A percentile compares a stretch with the other conserved stretches of the same genome.
phyloP scores from a whole-genome alignment of 331 rosid species.

The Phaseolus coccineus region DNA sequence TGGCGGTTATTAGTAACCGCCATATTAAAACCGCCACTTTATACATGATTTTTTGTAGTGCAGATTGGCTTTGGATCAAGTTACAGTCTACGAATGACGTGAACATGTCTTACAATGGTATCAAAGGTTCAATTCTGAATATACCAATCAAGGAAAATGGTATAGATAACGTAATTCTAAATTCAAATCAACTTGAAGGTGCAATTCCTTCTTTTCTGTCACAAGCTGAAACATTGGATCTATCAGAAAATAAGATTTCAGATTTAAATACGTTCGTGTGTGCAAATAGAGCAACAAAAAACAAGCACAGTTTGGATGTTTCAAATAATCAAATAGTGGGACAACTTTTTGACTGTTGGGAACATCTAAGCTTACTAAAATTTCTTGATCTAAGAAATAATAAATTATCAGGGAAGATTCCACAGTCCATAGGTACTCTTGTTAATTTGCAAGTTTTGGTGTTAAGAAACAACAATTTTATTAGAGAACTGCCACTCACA shows the following conservation, averaged over 20 bases:
- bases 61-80: conserved; percentile 37
- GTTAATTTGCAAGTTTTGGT: neutral
- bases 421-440: neutral
- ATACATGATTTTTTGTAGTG: too few relatives aligned
- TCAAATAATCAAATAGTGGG: too few relatives aligned
- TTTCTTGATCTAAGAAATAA: conserved; percentile 25
- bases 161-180: too few relatives aligned
- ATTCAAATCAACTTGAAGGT: too few relatives aligned
- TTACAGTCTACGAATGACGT: accelerated
- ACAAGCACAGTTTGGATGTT: accelerated
- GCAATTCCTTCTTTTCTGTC: too few relatives aligned
- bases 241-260: too few relatives aligned
- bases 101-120: conserved; percentile 16
- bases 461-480: neutral
- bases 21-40: too few relatives aligned
- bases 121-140: neutral
- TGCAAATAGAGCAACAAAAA: too few relatives aligned
- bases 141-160: neutral
- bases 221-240: too few relatives aligned
- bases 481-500: neutral
- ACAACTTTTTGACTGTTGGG: too few relatives aligned
- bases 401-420: neutral
- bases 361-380: accelerated
- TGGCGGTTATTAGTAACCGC: too few relatives aligned
- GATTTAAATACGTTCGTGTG: too few relatives aligned